These are phyloP conservation scores for Yamadazyma paraphyllophila DNA, from an alignment of 805 yeast species.

Conservation along the genomic window DNA sequence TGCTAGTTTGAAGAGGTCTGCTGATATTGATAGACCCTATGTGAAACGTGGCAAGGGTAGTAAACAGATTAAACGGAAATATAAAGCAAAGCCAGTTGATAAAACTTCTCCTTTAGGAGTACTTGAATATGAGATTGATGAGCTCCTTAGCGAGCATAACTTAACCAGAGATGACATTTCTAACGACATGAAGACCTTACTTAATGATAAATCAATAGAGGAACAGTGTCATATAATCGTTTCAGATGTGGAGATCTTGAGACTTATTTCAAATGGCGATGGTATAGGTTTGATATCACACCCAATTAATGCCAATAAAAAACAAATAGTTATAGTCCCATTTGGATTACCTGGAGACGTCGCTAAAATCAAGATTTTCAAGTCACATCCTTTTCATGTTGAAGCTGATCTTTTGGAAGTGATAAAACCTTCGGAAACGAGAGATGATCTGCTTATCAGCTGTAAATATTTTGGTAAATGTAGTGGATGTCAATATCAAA, in stretches of 20 bases:
- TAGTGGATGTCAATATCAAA: conserved; percentile 94
- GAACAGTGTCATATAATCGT: conserved; percentile 58
- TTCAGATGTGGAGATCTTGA: conserved; percentile 53
- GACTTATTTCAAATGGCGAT: conserved; percentile 78
- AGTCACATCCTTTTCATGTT: conserved; percentile 70
- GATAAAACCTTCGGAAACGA: conserved; percentile 25
- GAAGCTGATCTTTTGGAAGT: conserved; percentile 72
- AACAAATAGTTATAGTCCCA: conserved; percentile 76
- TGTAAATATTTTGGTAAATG: conserved; percentile 90
- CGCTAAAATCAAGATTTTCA: conserved; percentile 67
- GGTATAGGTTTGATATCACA: conserved; percentile 72
- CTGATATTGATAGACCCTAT: conserved; percentile 9
- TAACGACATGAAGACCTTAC: conserved; percentile 64
- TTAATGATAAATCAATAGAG: conserved; percentile 55
- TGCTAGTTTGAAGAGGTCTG: not conserved
- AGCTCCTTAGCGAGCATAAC: conserved; percentile 43
- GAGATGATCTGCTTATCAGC: conserved; percentile 59
- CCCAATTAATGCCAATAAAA: conserved; percentile 44
- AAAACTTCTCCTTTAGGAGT: conserved; percentile 81
- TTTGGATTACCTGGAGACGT: conserved; percentile 86
- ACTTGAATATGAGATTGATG: conserved; percentile 67
- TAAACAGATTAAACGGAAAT: conserved; percentile 44
- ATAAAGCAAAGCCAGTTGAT: conserved; percentile 63
- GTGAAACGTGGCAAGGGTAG: conserved; percentile 19
- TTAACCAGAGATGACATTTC: conserved; percentile 47